Conservation (phyloP, 306 rosid species). For the Vicia faba region DNA sequence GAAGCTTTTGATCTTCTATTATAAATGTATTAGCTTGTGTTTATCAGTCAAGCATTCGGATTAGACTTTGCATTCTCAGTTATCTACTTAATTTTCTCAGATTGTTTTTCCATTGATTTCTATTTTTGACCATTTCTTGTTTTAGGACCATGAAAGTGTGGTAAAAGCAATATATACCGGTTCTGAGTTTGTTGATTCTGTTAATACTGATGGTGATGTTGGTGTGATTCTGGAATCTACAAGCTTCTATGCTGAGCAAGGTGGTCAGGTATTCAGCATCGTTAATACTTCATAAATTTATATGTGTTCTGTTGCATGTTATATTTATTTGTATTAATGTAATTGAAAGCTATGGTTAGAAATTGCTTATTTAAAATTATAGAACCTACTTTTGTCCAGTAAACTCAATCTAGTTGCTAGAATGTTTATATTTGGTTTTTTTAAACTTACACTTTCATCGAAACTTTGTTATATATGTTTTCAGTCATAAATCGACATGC, state of each 20-base stretch:
- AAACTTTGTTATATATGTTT: background rate
- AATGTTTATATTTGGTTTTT: constrained; percentile 8
- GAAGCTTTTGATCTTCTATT: constrained; percentile 14
- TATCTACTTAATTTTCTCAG: constrained; percentile 12
- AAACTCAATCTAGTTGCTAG: constrained; percentile 1
- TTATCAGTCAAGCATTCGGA: constrained; percentile 2
- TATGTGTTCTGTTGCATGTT: constrained; percentile 17
- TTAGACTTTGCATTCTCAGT: constrained; percentile 5
- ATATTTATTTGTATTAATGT: constrained; percentile 12
- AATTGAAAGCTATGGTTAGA: background rate
- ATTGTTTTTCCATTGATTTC: constrained; percentile 32
- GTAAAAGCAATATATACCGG: constrained; percentile 88
- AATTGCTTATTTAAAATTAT: constrained; percentile 10
- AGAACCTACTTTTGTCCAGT: constrained; percentile 8
- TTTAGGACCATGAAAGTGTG: constrained; percentile 78
- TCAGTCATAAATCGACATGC: constrained; percentile 6
- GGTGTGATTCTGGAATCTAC: constrained; percentile 87
- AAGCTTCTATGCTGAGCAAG: constrained; percentile 98
- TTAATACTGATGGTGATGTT: constrained; percentile 59
- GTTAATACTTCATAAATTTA: constrained; percentile 2
- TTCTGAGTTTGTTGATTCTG: constrained; percentile 63
- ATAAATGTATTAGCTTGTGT: constrained; percentile 6
- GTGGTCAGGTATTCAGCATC: constrained; percentile 84
- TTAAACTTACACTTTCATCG: background rate
- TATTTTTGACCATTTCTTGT: constrained; percentile 34